Conservation (phyloP, 1,139 yeast species). For the Kurtzmaniella natalensis region DNA sequence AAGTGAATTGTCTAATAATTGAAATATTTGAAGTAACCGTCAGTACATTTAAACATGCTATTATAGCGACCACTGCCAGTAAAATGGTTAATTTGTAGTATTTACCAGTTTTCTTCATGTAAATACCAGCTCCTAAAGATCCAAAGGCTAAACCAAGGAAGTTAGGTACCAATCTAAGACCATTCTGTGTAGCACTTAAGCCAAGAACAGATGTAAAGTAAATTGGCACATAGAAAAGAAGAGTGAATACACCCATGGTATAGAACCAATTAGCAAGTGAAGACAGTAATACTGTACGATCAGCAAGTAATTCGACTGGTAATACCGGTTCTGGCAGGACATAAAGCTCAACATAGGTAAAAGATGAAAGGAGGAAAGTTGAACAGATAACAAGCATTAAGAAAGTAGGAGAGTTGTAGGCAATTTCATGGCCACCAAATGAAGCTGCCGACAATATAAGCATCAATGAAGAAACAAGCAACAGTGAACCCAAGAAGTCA, state of each 20-base stretch:
- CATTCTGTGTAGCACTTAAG: slow-evolving; percentile 55
- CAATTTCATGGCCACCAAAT: slow-evolving; percentile 57
- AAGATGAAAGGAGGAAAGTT: slow-evolving; percentile 20
- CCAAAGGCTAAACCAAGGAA: slow-evolving; percentile 69
- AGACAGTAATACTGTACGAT: slow-evolving; percentile 59
- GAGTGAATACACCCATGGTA: slow-evolving; percentile 52
- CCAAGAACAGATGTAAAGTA: slow-evolving; percentile 56
- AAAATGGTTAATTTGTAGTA: slow-evolving; percentile 49
- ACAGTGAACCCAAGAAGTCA: slow-evolving; percentile 68
- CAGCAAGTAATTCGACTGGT: slow-evolving; percentile 52
- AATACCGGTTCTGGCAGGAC: slow-evolving; percentile 65
- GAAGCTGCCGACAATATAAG: slow-evolving; percentile 61
- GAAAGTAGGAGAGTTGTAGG: slow-evolving; percentile 33
- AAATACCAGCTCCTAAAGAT: slow-evolving; percentile 63
- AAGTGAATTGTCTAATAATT: slow-evolving; percentile 24
- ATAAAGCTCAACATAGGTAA: slow-evolving; percentile 50
- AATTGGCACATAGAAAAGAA: slow-evolving; percentile 61
- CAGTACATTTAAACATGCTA: slow-evolving; percentile 43
- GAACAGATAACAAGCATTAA: slow-evolving; percentile 20
- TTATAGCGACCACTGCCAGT: slow-evolving; percentile 40
- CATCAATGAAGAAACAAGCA: slow-evolving; percentile 54
- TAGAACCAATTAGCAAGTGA: slow-evolving; percentile 66
- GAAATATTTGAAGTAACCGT: slow-evolving; percentile 41
- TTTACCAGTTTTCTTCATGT: slow-evolving; percentile 66
- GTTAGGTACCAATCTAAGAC: slow-evolving; percentile 59